phyloP scores from a whole-genome alignment of 441 rosid genomes.

The Codiaeum variegatum region DNA sequence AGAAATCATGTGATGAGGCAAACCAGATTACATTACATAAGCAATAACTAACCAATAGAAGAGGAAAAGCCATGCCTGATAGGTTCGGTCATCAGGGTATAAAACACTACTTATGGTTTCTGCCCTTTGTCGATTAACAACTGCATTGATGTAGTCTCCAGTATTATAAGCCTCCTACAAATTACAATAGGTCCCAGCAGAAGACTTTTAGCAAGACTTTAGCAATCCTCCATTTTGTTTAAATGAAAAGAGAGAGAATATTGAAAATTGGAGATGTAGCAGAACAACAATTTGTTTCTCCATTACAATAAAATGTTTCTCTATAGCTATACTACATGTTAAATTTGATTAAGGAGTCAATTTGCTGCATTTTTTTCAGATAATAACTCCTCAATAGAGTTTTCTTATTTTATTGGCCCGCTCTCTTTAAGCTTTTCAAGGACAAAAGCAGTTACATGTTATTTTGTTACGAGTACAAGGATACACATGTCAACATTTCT shows the following conservation, averaged over 20 bases:
- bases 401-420: not conserved
- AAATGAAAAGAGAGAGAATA: not conserved
- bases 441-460: not conserved
- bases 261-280: not conserved
- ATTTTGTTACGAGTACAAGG: too few relatives aligned
- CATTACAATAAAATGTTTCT: not conserved
- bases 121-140: slow-evolving; percentile 45
- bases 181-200: not conserved
- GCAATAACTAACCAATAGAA: slow-evolving; percentile 20
- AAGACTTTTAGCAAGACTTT: too few relatives aligned
- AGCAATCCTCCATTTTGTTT: not conserved
- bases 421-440: not conserved
- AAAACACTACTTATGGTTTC: slow-evolving; percentile 50
- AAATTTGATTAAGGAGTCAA: not conserved
- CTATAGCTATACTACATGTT: not conserved
- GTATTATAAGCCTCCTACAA: slow-evolving; percentile 43
- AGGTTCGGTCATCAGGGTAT: slow-evolving; percentile 54
- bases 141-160: slow-evolving; percentile 53
- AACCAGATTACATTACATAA: not conserved
- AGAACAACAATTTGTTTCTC: not conserved
- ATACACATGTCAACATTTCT: too few relatives aligned
- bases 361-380: not conserved
- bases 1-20: not conserved
- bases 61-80: slow-evolving; percentile 38
- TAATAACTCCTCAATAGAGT: not conserved